Base-by-base conservation (phyloP, 805 yeast species). In the Citeromyces matritensis region DNA sequence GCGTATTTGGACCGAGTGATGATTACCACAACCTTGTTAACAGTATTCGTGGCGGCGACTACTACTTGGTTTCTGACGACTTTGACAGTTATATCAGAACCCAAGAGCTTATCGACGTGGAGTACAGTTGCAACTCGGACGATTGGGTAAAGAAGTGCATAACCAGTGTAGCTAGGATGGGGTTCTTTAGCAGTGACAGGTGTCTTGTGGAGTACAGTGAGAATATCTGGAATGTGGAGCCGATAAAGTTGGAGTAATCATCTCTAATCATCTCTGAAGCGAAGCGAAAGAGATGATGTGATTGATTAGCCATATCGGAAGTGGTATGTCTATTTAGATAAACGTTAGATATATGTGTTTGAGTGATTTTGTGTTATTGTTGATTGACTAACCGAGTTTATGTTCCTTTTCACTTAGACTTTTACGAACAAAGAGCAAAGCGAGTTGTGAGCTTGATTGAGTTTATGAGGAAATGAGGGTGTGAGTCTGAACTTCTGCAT, bases 181-280 rank as follows among this genome's bases (percentile, higher is more conserved):
- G 96, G 6, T 86, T 83, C 68, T 85, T 85, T 60, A 69, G 82
- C 39, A 73, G 86, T 38, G 96, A 85, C 53, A 67, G 96, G 55
- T 83, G 94, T 51, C 80, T 85, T 47, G 79, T 76, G 45, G 95
- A 85, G 52, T 85, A 85, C 42, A 94, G 95, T 23, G 95, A 82
- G 41, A 69, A 75, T 38, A 84, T 85, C 45, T 85, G 96, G 96
- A 79, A 85, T 47, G 70, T 84, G 39, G 95, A 85, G 58, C 93
- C 95, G 3, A 46, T 60, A 37, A 49, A 39, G n/a, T n/a, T n/a
- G n/a, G n/a, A n/a, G n/a, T n/a, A n/a, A n/a, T n/a, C n/a, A n/a
- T n/a, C n/a, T n/a, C n/a, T n/a, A n/a, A n/a, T n/a, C n/a, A n/a
- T n/a, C n/a, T n/a, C n/a, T n/a, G n/a, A n/a, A n/a, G n/a, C n/a